Conservation (phyloP, 148 eudicot species). For the Arbutus unedo region DNA sequence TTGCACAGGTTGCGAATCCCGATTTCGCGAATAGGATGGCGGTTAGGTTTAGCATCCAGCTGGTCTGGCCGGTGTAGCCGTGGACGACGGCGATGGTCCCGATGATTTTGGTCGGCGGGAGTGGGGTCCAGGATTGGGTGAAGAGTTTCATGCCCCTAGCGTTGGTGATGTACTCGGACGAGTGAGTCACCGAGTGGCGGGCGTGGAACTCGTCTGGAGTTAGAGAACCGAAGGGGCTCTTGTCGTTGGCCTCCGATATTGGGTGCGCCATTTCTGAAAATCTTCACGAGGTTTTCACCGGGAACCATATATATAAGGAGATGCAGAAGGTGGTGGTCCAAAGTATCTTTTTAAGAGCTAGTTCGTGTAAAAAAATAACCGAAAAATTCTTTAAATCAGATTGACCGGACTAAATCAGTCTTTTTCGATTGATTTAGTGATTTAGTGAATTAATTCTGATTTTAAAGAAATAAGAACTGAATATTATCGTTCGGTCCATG, state of each 20-base stretch:
- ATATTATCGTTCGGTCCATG: no score
- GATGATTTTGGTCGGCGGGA: constrained; percentile 19
- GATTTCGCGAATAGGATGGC: constrained; percentile 58
- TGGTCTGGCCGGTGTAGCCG: constrained; percentile 95
- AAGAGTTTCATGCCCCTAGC: constrained; percentile 69
- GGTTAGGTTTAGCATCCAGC: constrained; percentile 70
- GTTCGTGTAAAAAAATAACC: no score
- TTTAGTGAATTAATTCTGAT: no score
- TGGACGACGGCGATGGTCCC: constrained; percentile 68
- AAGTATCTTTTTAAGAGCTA: no score
- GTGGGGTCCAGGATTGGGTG: constrained; percentile 88
- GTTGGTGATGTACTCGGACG: constrained; percentile 70
- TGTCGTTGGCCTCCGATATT: constrained; percentile 66
- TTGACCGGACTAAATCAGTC: no score
- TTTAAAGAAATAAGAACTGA: no score
- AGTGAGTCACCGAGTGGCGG: constrained; percentile 66
- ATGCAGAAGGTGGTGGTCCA: no score
- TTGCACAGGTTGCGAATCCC: constrained; percentile 76
- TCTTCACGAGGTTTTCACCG: no score
- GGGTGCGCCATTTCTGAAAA: constrained; percentile 57
- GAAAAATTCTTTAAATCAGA: no score
- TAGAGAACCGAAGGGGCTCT: constrained; percentile 63
- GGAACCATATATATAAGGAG: no score
- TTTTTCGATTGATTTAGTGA: no score
- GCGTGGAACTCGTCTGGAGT: constrained; percentile 68